These are phyloP conservation scores for Centella asiatica DNA, from an alignment of 129 eudicot species.

Conservation along the genomic window DNA sequence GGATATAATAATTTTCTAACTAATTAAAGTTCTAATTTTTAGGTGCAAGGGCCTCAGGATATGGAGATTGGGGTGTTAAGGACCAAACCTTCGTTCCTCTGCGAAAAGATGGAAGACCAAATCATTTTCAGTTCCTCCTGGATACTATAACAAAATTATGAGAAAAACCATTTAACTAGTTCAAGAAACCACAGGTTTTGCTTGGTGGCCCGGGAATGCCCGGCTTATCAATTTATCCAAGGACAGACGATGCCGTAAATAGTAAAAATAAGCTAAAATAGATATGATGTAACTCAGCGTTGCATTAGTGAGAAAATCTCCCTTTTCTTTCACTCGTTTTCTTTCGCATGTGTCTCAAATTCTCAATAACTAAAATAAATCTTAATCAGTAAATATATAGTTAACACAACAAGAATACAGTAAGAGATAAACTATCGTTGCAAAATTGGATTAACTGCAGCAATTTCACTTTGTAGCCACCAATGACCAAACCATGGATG, in stretches of 20 bases:
- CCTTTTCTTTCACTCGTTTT: neutral
- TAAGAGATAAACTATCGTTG: neutral
- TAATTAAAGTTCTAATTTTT: neutral
- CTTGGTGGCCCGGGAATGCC: too few species aligned
- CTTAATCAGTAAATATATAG: too few species aligned
- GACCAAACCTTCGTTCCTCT: conserved; percentile 1
- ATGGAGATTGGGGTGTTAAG: conserved; percentile 3
- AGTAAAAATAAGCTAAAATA: neutral
- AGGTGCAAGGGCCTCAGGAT: neutral
- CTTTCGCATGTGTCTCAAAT: neutral
- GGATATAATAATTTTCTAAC: neutral
- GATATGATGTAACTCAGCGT: neutral
- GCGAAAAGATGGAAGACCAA: neutral
- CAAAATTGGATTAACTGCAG: neutral
- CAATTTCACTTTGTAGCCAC: too few species aligned
- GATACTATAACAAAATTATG: neutral
- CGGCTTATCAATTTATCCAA: too few species aligned
- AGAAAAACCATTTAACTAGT: neutral
- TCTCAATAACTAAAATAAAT: too few species aligned
- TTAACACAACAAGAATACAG: neutral
- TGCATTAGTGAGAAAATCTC: neutral
- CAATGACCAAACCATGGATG: too few species aligned
- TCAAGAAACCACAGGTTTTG: too few species aligned
- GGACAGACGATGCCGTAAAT: too few species aligned
- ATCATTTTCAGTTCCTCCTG: neutral